Conservation (phyloP, 768 basidiomycete species). For the Tulasnella sp. region DNA sequence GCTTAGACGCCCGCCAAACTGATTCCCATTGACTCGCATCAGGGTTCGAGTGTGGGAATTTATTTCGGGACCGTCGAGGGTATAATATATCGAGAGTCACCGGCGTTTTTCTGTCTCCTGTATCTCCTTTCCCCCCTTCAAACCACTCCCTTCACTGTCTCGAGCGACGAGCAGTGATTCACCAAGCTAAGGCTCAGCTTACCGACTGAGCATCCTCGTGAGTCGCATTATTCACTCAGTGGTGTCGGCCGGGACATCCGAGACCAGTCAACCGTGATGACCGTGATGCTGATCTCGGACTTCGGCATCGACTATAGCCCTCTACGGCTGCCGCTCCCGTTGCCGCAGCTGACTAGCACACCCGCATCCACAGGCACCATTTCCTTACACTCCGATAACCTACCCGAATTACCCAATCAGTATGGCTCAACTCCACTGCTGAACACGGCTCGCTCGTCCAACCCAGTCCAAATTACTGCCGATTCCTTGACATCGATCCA, state of each 20-base stretch:
- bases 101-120: neutral
- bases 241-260: neutral
- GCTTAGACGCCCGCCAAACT: neutral
- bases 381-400: constrained; percentile 2
- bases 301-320: neutral
- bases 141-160: neutral
- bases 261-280: neutral
- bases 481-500: neutral
- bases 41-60: neutral
- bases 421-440: neutral
- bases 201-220: neutral
- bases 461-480: neutral
- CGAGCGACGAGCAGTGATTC: constrained; percentile 11
- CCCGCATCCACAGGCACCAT: neutral
- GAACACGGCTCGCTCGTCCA: neutral
- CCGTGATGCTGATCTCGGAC: neutral
- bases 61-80: neutral
- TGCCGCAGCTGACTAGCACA: neutral
- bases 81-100: constrained; percentile 4
- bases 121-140: neutral
- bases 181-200: neutral
- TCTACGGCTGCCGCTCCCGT: neutral
- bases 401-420: neutral
- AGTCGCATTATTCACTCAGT: neutral
- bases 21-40: constrained; percentile 7